Percentiles rank a stretch among this genome's conserved stretches.
Conservation (phyloP, 768 basidiomycete species). For the Ramaria rubella region DNA sequence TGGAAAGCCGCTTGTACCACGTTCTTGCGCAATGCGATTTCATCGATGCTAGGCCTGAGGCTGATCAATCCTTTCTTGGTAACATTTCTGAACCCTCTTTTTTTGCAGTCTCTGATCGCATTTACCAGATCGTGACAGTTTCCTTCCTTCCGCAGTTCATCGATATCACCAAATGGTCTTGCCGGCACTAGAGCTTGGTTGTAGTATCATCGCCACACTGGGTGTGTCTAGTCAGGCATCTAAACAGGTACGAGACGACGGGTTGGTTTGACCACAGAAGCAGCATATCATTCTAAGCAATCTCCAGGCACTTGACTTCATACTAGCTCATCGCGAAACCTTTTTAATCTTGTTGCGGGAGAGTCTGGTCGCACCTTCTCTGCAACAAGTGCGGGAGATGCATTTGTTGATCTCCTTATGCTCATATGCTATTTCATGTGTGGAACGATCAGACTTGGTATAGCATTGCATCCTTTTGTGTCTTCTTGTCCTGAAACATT, state of each 20-base stretch:
- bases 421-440: slow-evolving; percentile 57
- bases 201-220: slow-evolving; percentile 70
- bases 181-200: slow-evolving; percentile 77
- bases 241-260: slow-evolving; percentile 48
- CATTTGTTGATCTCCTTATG: slow-evolving; percentile 73
- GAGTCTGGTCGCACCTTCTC: slow-evolving; percentile 51
- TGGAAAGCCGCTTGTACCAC: slow-evolving; percentile 71
- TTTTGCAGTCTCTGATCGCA: background rate
- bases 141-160: slow-evolving; percentile 79
- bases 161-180: slow-evolving; percentile 89
- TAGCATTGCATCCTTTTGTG: slow-evolving; percentile 22
- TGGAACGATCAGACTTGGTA: slow-evolving; percentile 75
- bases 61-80: slow-evolving; percentile 80
- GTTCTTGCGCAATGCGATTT: slow-evolving; percentile 81
- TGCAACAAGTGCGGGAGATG: slow-evolving; percentile 70
- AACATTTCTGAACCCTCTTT: slow-evolving; percentile 13
- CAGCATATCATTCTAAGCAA: background rate
- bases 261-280: background rate
- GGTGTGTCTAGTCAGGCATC: slow-evolving; percentile 64
- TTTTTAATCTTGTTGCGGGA: slow-evolving; percentile 78
- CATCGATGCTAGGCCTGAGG: slow-evolving; percentile 77
- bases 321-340: slow-evolving; percentile 78
- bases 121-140: slow-evolving; percentile 60
- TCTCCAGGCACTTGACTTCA: slow-evolving; percentile 66
- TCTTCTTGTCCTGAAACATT: background rate